A percentile compares a stretch with the other conserved stretches of the same genome.
These are phyloP conservation scores for Hymenoscyphus linearis DNA, from an alignment of 2,329 filamentous ascomycete species.

Conservation along the genomic window DNA sequence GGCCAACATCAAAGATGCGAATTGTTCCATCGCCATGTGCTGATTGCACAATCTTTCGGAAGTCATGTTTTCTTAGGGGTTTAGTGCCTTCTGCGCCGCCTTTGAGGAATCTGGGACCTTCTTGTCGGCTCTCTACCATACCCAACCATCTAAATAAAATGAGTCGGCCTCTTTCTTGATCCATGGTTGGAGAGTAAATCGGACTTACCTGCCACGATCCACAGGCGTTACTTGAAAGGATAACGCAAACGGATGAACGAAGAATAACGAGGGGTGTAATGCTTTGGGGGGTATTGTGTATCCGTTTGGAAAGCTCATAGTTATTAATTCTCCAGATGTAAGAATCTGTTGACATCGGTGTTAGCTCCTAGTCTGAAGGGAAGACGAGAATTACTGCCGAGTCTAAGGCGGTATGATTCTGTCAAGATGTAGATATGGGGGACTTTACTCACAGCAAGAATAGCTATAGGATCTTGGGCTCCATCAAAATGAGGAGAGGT, in stretches of 20 bases:
- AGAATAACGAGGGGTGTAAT: constrained; percentile 81
- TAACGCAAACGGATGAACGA: constrained; percentile 85
- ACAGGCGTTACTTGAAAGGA: constrained; percentile 67
- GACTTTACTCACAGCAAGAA: constrained; percentile 47
- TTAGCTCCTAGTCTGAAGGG: background rate
- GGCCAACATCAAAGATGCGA: constrained; percentile 88
- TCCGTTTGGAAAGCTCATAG: constrained; percentile 86
- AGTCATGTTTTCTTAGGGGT: constrained; percentile 71
- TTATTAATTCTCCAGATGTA: constrained; percentile 82
- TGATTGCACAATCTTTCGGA: constrained; percentile 77
- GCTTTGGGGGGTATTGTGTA: constrained; percentile 86
- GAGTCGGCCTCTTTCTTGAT: background rate
- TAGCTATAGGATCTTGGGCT: constrained; percentile 83
- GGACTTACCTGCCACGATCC: constrained; percentile 51
- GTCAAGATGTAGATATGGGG: background rate
- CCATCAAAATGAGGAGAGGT: constrained; percentile 80
- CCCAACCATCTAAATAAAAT: constrained; percentile 63
- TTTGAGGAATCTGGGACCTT: constrained; percentile 70
- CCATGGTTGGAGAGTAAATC: background rate
- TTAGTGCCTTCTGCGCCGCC: constrained; percentile 71
- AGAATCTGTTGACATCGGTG: constrained; percentile 43
- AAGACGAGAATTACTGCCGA: background rate
- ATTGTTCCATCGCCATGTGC: constrained; percentile 88
- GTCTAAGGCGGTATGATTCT: no score
- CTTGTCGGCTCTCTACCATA: constrained; percentile 76